Evolutionary conservation across 2,329 filamentous ascomycete genomes (phyloP).

Genomic region (Alternaria ethzedia): DNA sequence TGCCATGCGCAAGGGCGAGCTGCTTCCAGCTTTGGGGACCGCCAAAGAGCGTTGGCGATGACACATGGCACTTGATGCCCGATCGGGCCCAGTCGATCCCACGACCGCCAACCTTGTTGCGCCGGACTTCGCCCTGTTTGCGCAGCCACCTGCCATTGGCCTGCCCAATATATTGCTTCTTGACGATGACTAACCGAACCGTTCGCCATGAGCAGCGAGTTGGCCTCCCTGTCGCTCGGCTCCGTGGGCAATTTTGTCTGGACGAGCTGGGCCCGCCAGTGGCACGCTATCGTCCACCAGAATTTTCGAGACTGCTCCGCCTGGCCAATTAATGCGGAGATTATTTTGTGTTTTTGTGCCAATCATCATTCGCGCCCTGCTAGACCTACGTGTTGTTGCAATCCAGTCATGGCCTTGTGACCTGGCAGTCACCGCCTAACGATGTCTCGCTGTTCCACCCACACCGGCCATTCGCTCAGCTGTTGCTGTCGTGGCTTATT

Average conservation of each 20-base stretch:
- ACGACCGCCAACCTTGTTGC: constrained; percentile 17
- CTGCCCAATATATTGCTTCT: constrained; percentile 32
- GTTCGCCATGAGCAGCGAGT: constrained; percentile 10
- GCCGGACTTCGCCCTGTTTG: constrained; percentile 22
- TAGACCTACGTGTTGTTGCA: constrained; percentile 20
- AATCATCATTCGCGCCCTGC: constrained; percentile 34
- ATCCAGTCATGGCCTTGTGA: constrained; percentile 31
- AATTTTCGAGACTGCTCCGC: constrained; percentile 40
- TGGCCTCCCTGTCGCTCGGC: constrained; percentile 3
- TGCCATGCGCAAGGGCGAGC: constrained; percentile 28
- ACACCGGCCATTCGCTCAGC: constrained; percentile 19
- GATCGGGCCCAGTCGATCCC: constrained; percentile 23
- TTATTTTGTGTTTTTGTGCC: constrained; percentile 36
- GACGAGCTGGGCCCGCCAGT: constrained; percentile 28
- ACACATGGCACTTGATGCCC: constrained; percentile 37
- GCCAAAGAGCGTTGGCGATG: constrained; percentile 37
- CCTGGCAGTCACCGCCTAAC: constrained; percentile 26
- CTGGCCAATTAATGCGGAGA: constrained; percentile 42
- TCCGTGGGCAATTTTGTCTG: constrained; percentile 18
- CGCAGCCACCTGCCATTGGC: constrained; percentile 30
- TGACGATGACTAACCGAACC: constrained; percentile 37
- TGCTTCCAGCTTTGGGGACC: constrained; percentile 34
- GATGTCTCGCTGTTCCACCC: constrained; percentile 11
- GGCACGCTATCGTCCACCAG: constrained; percentile 33
- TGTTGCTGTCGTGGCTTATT: constrained; percentile 32